These are phyloP conservation scores for Ilex paraguariensis DNA, from an alignment of 305 asterid species.

Conservation along the genomic window DNA sequence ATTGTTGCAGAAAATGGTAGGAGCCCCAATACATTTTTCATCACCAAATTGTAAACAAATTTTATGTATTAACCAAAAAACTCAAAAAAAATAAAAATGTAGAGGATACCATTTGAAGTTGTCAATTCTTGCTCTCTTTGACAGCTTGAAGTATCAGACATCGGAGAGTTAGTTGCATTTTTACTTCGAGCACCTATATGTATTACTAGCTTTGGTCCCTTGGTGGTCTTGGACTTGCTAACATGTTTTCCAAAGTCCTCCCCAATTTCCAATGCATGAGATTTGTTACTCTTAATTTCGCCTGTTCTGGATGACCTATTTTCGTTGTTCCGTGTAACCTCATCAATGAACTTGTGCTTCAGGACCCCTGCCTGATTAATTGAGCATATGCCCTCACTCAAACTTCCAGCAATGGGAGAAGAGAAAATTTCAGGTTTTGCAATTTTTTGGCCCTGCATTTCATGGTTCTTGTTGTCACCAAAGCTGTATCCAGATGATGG, in stretches of 20 bases:
- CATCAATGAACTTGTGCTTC: constrained; percentile 51
- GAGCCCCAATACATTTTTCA: constrained; percentile 26
- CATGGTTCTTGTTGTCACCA: constrained; percentile 35
- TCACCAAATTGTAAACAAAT: constrained; percentile 15
- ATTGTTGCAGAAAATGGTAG: too few species aligned
- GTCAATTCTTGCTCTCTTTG: constrained; percentile 46
- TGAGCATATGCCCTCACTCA: constrained; percentile 39
- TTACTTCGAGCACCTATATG: constrained; percentile 74
- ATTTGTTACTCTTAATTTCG: constrained; percentile 55
- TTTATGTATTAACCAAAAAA: too few species aligned
- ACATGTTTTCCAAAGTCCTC: constrained; percentile 49
- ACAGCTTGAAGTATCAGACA: constrained; percentile 57
- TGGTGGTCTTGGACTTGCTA: constrained; percentile 40
- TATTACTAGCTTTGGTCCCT: constrained; percentile 82
- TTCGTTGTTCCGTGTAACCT: constrained; percentile 38
- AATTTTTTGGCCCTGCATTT: constrained; percentile 26
- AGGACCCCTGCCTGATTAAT: constrained; percentile 38
- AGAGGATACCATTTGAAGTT: constrained; percentile 54
- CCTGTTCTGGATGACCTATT: constrained; percentile 55
- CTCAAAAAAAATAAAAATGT: neutral
- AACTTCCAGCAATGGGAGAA: constrained; percentile 54
- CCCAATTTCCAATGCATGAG: constrained; percentile 30
- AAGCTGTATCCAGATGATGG: constrained; percentile 30
- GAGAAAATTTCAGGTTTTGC: constrained; percentile 40
- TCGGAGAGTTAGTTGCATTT: constrained; percentile 47